Percentiles rank a stretch among this genome's conserved stretches.
Evolutionary conservation across 1,284 basidiomycete genomes (phyloP).

Genomic region (Ceratobasidium sp.): DNA sequence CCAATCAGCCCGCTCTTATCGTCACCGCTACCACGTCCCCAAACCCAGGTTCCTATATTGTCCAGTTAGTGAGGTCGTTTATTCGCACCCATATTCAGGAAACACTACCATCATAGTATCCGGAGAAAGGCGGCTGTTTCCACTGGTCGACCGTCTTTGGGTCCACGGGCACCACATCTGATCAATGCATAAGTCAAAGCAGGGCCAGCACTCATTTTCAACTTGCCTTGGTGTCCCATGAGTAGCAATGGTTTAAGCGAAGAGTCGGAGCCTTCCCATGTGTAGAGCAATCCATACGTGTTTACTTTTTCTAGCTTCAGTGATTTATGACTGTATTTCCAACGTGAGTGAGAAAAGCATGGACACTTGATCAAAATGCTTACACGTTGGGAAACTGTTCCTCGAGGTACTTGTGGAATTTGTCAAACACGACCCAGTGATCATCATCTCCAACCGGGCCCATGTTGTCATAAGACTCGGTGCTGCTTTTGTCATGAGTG

Average conservation of each 20-base stretch:
- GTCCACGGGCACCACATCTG: conserved; percentile 67
- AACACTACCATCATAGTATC: conserved; percentile 64
- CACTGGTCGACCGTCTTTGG: conserved; percentile 61
- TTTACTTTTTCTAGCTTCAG: conserved; percentile 66
- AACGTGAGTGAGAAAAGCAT: neutral
- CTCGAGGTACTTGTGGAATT: conserved; percentile 52
- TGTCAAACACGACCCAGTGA: conserved; percentile 51
- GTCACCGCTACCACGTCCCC: conserved; percentile 69
- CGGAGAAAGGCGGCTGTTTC: conserved; percentile 69
- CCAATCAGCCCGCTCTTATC: conserved; percentile 69
- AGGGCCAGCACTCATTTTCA: conserved; percentile 17
- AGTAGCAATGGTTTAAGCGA: conserved; percentile 70
- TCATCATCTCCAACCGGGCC: conserved; percentile 50
- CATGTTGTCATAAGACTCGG: conserved; percentile 53
- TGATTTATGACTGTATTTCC: conserved; percentile 56
- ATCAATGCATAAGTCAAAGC: conserved; percentile 6
- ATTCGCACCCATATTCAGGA: conserved; percentile 26
- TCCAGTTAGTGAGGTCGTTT: conserved; percentile 22
- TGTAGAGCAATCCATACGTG: conserved; percentile 69
- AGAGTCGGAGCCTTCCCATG: conserved; percentile 64
- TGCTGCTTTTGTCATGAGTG: conserved; percentile 40
- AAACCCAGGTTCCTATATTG: conserved; percentile 57
- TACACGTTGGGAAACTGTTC: conserved; percentile 50
- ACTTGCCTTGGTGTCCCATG: conserved; percentile 70
- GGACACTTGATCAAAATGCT: conserved; percentile 24